Evolutionary conservation across 2,329 filamentous ascomycete species (phyloP).

Genomic region (Fusarium sp.): DNA sequence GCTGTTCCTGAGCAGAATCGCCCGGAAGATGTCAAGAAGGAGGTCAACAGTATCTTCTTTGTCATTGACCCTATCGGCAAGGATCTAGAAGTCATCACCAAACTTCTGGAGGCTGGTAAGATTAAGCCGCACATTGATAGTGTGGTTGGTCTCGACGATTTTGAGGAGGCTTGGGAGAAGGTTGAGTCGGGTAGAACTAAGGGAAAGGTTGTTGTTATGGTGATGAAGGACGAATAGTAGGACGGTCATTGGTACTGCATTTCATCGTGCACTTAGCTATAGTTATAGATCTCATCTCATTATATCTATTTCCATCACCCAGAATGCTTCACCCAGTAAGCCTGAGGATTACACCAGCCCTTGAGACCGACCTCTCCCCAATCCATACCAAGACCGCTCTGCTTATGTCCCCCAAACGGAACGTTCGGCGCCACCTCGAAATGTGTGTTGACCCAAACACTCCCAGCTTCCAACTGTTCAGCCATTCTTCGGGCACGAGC

Average conservation of each 20-base stretch:
- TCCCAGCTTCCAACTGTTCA: slow-evolving; percentile 64
- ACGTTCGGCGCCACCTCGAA: slow-evolving; percentile 51
- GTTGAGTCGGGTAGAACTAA: slow-evolving; percentile 21
- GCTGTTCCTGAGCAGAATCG: slow-evolving; percentile 18
- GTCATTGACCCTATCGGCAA: slow-evolving; percentile 24
- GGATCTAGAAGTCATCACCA: slow-evolving; percentile 20
- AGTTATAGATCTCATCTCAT: background rate
- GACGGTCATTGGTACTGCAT: accelerated
- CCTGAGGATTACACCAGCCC: slow-evolving; percentile 11
- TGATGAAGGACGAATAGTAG: background rate
- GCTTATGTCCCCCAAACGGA: slow-evolving; percentile 62
- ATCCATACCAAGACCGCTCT: slow-evolving; percentile 62
- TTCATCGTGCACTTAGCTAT: background rate
- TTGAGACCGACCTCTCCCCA: slow-evolving; percentile 47
- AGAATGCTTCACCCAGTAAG: slow-evolving; percentile 4
- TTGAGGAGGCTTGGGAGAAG: slow-evolving; percentile 29
- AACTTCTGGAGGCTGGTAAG: slow-evolving; percentile 20
- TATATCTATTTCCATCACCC: background rate
- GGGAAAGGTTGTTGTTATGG: slow-evolving; percentile 25
- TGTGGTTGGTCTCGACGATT: slow-evolving; percentile 13
- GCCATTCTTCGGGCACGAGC: slow-evolving; percentile 63
- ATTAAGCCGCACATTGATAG: slow-evolving; percentile 31
- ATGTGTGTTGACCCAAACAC: slow-evolving; percentile 68
- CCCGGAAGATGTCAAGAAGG: slow-evolving; percentile 9
- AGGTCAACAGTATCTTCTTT: slow-evolving; percentile 12